phyloP scores from a whole-genome alignment of 805 yeast genomes.

The Lachancea quebecensis region DNA sequence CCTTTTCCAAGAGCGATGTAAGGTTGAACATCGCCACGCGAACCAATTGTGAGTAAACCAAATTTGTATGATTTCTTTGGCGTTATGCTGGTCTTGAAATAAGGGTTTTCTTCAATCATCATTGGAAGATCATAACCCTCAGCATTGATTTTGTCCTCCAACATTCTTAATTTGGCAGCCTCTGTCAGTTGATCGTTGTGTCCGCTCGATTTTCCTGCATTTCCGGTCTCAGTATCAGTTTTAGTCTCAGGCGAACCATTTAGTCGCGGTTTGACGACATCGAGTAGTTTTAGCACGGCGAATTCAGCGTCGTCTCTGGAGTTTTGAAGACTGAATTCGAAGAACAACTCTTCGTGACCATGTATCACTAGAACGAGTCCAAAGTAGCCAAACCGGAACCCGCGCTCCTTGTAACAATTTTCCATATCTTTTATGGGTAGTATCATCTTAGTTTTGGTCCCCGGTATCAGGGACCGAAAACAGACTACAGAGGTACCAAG shows the following conservation, averaged over 20 bases:
- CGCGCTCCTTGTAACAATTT: constrained; percentile 57
- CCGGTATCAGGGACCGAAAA: constrained; percentile 73
- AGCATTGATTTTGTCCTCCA: constrained; percentile 58
- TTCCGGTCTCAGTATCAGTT: no score
- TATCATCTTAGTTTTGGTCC: constrained; percentile 72
- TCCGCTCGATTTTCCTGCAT: no score
- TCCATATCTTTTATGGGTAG: constrained; percentile 72
- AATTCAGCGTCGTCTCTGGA: constrained; percentile 69
- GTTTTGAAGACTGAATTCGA: constrained; percentile 62
- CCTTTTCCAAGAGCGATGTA: constrained; percentile 86
- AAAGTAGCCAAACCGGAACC: constrained; percentile 60
- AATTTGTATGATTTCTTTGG: constrained; percentile 53
- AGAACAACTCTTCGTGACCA: constrained; percentile 69
- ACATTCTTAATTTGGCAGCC: constrained; percentile 54
- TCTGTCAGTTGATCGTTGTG: neutral
- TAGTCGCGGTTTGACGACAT: constrained; percentile 12
- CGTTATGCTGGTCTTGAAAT: constrained; percentile 41
- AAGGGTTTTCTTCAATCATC: constrained; percentile 59
- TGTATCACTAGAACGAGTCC: constrained; percentile 64
- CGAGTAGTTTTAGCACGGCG: constrained; percentile 40
- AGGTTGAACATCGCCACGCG: constrained; percentile 96
- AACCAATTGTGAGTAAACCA: constrained; percentile 80
- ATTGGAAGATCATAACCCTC: constrained; percentile 65
- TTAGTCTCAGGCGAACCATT: neutral
- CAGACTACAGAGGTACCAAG: constrained; percentile 65